Conservation (phyloP, 179 eudicot species). For the Beta corolliflora region DNA sequence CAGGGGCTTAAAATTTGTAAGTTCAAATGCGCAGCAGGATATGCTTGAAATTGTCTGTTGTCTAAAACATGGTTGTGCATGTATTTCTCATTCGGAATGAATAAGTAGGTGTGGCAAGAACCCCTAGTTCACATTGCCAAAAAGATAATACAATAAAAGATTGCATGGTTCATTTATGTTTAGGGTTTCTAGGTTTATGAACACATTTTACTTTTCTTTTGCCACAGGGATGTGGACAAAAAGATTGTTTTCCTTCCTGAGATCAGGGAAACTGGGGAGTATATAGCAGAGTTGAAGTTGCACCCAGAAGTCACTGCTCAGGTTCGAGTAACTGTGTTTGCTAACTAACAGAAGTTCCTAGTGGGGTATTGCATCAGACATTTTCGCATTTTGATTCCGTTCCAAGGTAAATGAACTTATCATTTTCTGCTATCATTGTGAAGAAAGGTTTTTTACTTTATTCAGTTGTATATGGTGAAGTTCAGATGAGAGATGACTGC, state of each 20-base stretch:
- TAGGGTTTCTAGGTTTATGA: background rate
- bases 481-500: background rate
- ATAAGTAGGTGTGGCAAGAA: background rate
- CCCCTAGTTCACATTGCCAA: too few relatives aligned
- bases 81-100: background rate
- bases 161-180: background rate
- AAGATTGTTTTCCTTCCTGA: slow-evolving; percentile 76
- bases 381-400: slow-evolving; percentile 4
- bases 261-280: slow-evolving; percentile 88
- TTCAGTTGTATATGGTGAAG: background rate
- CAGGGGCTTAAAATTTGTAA: background rate
- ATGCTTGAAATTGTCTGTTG: background rate
- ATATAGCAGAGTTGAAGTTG: slow-evolving; percentile 80
- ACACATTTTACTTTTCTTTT: slow-evolving; percentile 6
- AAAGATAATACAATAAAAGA: too few relatives aligned
- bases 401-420: slow-evolving; percentile 19
- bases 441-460: background rate
- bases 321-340: slow-evolving; percentile 68
- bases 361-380: background rate
- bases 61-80: background rate
- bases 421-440: background rate
- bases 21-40: background rate
- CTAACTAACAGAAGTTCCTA: slow-evolving; percentile 43
- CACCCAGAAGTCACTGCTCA: slow-evolving; percentile 89
- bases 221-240: slow-evolving; percentile 81